Base-by-base conservation (phyloP, 2,329 filamentous ascomycete species). In the Nectriaceae sp. region DNA sequence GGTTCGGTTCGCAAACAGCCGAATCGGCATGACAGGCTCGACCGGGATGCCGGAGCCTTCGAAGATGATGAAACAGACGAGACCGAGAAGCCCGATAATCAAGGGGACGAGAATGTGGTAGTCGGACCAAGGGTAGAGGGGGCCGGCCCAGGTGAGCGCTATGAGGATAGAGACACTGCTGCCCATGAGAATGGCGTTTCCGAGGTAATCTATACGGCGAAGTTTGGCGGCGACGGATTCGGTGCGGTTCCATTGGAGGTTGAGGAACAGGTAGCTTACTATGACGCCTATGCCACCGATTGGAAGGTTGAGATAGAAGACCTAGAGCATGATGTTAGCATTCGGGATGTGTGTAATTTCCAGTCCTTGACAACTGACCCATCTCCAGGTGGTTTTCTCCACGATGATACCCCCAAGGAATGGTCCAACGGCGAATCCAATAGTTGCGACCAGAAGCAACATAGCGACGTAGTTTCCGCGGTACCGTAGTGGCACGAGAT, bases 401-500 rank as follows among this genome's bases (percentile, higher is more conserved):
- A 59, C 60, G 22, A 65, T 50, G 15, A 54, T 37, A 11, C 65
- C 65, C 0, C 65, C 68, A 8, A 72, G 41, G 4, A 71, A 61
- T 0, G 69, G 67, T 0, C 65, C 72, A 11, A 69, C 48, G 0
- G 62, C 62, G 11, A 63, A 66, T 0, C 71, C 73, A n/a, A 75
- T 48, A 3, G 64, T 63, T 39, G 61, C 63, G 0, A 69, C 56
- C 2, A 63, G 39, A 4, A 70, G 51, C 3, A 75, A 52, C 2
- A 70, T 60, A 3, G 61, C 65, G 22, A 72, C 61, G 41, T 72
- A 79, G 8, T 70, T 70, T 1, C 73, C 72, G 40, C 78, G 62
- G 44, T 79, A 66, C 3, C 73, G 64, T 3, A 82, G 59, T 0
- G 78, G 75, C 0, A 81, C 71, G 3, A 82, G 60, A 47, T 83